Evolutionary conservation across 1,139 yeast genomes (phyloP).

Genomic region (Candida pseudocylindracea): DNA sequence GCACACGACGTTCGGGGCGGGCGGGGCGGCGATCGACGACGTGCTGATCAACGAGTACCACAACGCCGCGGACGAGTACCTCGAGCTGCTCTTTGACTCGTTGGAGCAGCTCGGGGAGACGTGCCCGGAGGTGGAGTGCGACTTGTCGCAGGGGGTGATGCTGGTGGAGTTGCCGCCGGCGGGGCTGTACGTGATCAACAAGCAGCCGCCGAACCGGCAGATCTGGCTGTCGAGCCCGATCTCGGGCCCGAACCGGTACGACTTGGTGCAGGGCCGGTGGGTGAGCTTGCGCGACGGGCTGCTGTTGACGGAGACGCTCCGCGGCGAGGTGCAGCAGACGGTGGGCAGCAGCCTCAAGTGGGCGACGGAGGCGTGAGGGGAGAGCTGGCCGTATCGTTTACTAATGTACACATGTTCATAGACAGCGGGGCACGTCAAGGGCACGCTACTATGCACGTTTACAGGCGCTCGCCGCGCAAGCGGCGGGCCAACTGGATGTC

Average conservation of each 20-base stretch:
- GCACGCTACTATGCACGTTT: conserved; percentile 1
- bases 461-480: conserved; percentile 84
- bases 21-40: conserved; percentile 10
- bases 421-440: conserved; percentile 1
- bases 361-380: neutral
- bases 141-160: conserved; percentile 65
- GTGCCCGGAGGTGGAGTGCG: conserved; percentile 48
- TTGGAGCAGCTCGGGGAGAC: conserved; percentile 41
- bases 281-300: conserved; percentile 33
- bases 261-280: conserved; percentile 36
- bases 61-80: conserved; percentile 29
- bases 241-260: conserved; percentile 70
- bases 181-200: conserved; percentile 76
- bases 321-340: conserved; percentile 22
- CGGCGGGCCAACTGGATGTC: conserved; percentile 98
- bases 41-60: conserved; percentile 31
- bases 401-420: conserved; percentile 3
- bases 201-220: conserved; percentile 87
- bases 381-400: conserved; percentile 2
- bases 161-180: conserved; percentile 39
- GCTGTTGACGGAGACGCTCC: conserved; percentile 21
- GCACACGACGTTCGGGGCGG: too few relatives aligned
- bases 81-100: conserved; percentile 40
- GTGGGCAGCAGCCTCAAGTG: conserved; percentile 5
- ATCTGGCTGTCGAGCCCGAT: conserved; percentile 84